phyloP scores from a whole-genome alignment of 2,329 filamentous ascomycete genomes.

The Neofusicoccum parvum region DNA sequence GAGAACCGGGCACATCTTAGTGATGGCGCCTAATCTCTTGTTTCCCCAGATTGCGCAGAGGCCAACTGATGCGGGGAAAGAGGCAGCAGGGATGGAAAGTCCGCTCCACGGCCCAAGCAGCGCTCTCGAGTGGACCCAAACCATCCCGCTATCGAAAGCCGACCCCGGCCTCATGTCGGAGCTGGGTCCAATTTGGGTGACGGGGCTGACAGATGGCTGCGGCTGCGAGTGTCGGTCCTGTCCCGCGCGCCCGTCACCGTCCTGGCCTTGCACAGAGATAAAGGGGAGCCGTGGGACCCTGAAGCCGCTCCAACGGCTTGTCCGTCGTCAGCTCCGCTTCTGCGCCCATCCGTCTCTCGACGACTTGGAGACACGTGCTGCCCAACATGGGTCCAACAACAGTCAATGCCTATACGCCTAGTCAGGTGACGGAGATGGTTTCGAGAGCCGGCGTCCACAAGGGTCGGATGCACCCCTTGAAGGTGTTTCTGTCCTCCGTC shows the following conservation, averaged over 20 bases:
- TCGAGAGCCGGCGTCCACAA: constrained; percentile 55
- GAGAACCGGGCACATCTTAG: background rate
- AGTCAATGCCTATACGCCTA: constrained; percentile 47
- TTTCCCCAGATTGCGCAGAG: background rate
- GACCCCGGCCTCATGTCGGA: background rate
- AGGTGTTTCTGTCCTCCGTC: constrained; percentile 55
- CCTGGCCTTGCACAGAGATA: background rate
- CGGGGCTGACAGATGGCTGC: constrained; percentile 3
- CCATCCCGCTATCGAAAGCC: background rate
- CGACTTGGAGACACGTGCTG: background rate
- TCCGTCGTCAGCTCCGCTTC: background rate
- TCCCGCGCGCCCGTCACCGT: background rate
- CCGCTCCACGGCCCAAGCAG: background rate
- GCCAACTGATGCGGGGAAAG: background rate
- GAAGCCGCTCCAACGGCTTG: background rate
- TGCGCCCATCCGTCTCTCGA: background rate
- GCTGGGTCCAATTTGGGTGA: background rate
- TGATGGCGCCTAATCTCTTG: background rate
- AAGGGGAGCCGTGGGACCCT: background rate
- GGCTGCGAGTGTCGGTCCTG: background rate
- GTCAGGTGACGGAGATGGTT: constrained; percentile 55
- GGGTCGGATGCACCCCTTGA: constrained; percentile 56
- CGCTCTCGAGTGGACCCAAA: background rate
- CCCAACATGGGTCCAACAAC: background rate
- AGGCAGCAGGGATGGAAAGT: background rate